Conservation (phyloP, 805 yeast species). For the Ogataea sp. region DNA sequence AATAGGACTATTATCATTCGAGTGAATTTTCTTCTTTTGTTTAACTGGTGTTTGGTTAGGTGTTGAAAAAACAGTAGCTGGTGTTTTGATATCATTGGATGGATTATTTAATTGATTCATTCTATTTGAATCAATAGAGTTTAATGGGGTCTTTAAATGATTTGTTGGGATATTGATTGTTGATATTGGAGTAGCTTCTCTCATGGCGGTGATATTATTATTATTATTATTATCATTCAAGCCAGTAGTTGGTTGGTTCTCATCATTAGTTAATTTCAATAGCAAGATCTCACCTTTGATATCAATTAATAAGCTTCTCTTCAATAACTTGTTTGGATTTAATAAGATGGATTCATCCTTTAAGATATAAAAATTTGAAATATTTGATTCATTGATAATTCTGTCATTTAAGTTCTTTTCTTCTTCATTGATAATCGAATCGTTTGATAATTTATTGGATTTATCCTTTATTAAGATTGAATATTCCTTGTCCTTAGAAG, state of each 20-base stretch:
- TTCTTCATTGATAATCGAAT: conserved; percentile 3
- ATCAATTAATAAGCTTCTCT: conserved; percentile 56
- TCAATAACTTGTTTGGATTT: conserved; percentile 33
- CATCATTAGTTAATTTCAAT: conserved; percentile 11
- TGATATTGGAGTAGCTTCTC: too few relatives aligned
- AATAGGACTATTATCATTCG: neutral
- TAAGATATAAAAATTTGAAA: conserved; percentile 49
- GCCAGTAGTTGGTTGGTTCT: too few relatives aligned
- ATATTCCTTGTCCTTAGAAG: conserved; percentile 14
- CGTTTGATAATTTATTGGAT: conserved; percentile 3
- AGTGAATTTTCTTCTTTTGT: neutral
- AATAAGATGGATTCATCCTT: conserved; percentile 56
- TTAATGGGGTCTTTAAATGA: too few relatives aligned
- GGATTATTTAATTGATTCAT: too few relatives aligned
- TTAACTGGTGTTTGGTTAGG: neutral
- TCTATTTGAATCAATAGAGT: too few relatives aligned
- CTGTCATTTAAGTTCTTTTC: conserved; percentile 29
- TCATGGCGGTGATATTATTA: neutral
- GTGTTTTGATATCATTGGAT: neutral
- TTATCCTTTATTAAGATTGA: conserved; percentile 8
- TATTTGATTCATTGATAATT: conserved; percentile 30
- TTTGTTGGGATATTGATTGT: too few relatives aligned
- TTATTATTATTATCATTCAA: conserved; percentile 6
- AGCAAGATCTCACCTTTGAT: conserved; percentile 52
- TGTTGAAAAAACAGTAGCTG: neutral